phyloP scores from a whole-genome alignment of 208 protist species.

The Leishmania lainsoni region DNA sequence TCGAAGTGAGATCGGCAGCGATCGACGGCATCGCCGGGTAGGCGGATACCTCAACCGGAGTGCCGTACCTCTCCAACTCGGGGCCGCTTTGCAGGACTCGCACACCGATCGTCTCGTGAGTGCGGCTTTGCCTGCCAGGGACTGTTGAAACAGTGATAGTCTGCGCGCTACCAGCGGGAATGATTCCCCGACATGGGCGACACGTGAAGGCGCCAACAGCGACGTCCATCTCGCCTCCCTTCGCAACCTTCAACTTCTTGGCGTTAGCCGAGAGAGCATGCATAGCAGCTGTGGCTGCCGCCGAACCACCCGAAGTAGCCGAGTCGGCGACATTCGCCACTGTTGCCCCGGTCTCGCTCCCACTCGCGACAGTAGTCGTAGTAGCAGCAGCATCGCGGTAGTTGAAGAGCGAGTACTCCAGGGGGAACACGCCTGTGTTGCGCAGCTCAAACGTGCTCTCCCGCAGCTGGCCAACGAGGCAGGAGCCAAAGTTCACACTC shows the following conservation, averaged over 20 bases:
- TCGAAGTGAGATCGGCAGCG: slow-evolving; percentile 83
- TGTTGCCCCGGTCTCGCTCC: background rate
- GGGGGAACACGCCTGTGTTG: slow-evolving; percentile 89
- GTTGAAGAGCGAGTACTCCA: slow-evolving; percentile 83
- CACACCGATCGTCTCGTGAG: slow-evolving; percentile 87
- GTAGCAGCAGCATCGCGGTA: slow-evolving; percentile 45
- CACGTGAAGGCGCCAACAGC: slow-evolving; percentile 80
- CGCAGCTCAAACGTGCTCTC: slow-evolving; percentile 85
- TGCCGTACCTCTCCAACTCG: slow-evolving; percentile 61
- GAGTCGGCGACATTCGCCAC: background rate
- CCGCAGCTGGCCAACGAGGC: slow-evolving; percentile 85
- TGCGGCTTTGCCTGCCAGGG: slow-evolving; percentile 55
- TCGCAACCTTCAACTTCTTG: slow-evolving; percentile 32
- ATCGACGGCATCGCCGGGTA: slow-evolving; percentile 94
- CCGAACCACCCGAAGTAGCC: slow-evolving; percentile 3
- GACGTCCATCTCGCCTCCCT: slow-evolving; percentile 44
- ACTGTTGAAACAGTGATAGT: slow-evolving; percentile 80
- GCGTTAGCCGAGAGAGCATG: background rate
- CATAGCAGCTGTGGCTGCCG: background rate
- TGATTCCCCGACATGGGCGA: slow-evolving; percentile 57
- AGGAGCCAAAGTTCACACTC: slow-evolving; percentile 96
- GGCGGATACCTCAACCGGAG: slow-evolving; percentile 91
- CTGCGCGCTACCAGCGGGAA: slow-evolving; percentile 64
- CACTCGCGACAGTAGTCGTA: background rate
- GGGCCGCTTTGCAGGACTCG: slow-evolving; percentile 90